These are phyloP conservation scores for Arabis alpina DNA, from an alignment of 345 rosid genomes.

Conservation along the genomic window DNA sequence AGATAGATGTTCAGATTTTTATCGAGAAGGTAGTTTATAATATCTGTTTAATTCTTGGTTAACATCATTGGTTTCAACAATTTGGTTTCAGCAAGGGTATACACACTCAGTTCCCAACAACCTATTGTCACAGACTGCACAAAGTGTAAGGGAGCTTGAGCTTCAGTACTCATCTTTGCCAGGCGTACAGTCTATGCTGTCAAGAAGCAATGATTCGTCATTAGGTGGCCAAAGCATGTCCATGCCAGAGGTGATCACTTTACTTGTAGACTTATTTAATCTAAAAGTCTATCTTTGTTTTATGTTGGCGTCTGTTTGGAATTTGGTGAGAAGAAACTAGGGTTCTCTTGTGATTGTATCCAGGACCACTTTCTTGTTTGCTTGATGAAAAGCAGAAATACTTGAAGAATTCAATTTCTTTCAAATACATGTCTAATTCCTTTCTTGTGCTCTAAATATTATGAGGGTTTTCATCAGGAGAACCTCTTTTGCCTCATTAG, in stretches of 20 bases:
- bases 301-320: background rate
- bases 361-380: background rate
- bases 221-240: constrained; percentile 68
- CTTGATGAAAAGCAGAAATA: background rate
- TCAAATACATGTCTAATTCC: background rate
- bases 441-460: background rate
- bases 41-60: constrained; percentile 18
- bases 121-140: constrained; percentile 67
- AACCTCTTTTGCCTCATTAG: too few relatives aligned
- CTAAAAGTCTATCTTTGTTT: background rate
- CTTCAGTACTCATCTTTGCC: constrained; percentile 80
- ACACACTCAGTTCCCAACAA: constrained; percentile 68
- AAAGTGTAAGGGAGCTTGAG: constrained; percentile 78
- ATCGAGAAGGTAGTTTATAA: background rate
- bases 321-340: background rate
- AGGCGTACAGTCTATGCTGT: constrained; percentile 60
- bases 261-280: background rate
- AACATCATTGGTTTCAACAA: constrained; percentile 10
- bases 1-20: background rate
- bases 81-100: constrained; percentile 58
- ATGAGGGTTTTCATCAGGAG: background rate
- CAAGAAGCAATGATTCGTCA: constrained; percentile 67
- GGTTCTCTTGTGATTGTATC: background rate
- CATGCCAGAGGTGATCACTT: constrained; percentile 71
- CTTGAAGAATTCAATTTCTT: background rate